phyloP scores from a whole-genome alignment of 345 rosid genomes.

The Nasturtium officinale region DNA sequence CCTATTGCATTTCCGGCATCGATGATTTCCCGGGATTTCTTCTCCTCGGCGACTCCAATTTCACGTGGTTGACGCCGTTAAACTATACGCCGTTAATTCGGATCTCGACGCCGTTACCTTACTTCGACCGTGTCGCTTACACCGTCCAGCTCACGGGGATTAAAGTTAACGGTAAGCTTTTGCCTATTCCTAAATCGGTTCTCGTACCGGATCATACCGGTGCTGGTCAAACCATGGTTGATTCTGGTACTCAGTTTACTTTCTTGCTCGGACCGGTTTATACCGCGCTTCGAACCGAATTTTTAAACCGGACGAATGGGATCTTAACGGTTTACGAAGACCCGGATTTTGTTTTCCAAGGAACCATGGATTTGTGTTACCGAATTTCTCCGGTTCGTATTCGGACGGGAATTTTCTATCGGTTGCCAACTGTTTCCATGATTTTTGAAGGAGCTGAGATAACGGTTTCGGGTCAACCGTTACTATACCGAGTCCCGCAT shows the following conservation, averaged over 20 bases:
- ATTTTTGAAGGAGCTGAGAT: constrained; percentile 86
- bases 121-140: constrained; percentile 86
- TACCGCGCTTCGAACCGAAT: constrained; percentile 59
- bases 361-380: constrained; percentile 91
- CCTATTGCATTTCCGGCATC: constrained; percentile 80
- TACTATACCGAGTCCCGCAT: constrained; percentile 67
- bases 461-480: constrained; percentile 58
- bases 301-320: constrained; percentile 60
- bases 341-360: constrained; percentile 73
- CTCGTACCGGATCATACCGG: constrained; percentile 90
- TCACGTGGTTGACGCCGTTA: constrained; percentile 58
- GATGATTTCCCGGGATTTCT: constrained; percentile 70
- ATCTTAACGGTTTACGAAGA: constrained; percentile 61
- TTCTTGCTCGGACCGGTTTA: constrained; percentile 88
- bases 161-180: constrained; percentile 59
- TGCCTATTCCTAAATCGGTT: constrained; percentile 61
- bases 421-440: constrained; percentile 62
- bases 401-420: constrained; percentile 38
- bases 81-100: constrained; percentile 79
- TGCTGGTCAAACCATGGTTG: constrained; percentile 96
- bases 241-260: constrained; percentile 90
- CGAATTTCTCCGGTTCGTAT: constrained; percentile 44
- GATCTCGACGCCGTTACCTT: constrained; percentile 68
- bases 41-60: constrained; percentile 78
- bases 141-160: constrained; percentile 90